Evolutionary conservation across 1,284 basidiomycete species (phyloP).

Genomic region (Gomphus sp.): DNA sequence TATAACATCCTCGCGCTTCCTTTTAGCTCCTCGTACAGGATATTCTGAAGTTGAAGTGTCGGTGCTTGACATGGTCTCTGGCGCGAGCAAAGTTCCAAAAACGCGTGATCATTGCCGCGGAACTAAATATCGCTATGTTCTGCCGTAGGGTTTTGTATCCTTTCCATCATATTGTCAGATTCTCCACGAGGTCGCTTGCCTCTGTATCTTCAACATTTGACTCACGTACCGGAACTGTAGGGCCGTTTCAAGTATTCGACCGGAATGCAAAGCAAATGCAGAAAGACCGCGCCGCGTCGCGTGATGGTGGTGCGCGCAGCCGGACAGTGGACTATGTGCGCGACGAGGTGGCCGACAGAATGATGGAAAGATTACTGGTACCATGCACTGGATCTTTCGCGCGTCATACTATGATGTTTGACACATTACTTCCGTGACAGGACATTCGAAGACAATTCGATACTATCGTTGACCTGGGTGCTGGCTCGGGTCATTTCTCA

Average conservation of each 20-base stretch:
- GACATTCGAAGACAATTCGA: constrained; percentile 86
- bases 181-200: not conserved
- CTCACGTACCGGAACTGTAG: constrained; percentile 23
- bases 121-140: not conserved
- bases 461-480: constrained; percentile 80
- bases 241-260: constrained; percentile 83
- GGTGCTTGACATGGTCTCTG: not conserved
- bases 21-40: not conserved
- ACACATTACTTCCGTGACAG: constrained; percentile 28
- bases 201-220: not conserved
- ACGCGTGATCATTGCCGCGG: not conserved
- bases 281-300: constrained; percentile 64
- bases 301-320: constrained; percentile 50
- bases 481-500: constrained; percentile 92
- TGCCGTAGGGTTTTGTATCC: not conserved
- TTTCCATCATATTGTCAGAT: not conserved
- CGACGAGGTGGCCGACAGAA: constrained; percentile 81
- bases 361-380: constrained; percentile 85
- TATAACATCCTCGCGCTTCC: not conserved
- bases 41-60: not conserved
- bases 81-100: not conserved
- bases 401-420: not conserved
- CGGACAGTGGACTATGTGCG: constrained; percentile 88
- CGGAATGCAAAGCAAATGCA: constrained; percentile 76
- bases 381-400: constrained; percentile 14